These are phyloP conservation scores for Sporothrix brasiliensis DNA, from an alignment of 2,329 filamentous ascomycete species.

Conservation along the genomic window DNA sequence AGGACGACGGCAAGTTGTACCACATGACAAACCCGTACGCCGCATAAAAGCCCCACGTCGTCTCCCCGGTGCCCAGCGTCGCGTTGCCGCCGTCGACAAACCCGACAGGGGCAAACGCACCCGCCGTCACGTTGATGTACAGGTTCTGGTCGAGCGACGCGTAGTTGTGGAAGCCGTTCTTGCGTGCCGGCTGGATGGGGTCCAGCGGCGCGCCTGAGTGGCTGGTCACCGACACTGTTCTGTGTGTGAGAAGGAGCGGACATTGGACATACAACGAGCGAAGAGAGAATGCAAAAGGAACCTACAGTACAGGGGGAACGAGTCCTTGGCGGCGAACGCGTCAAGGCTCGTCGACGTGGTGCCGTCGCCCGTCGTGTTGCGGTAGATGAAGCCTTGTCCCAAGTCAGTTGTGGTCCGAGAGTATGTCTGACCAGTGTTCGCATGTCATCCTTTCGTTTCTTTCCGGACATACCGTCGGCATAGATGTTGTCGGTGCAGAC, in stretches of 20 bases:
- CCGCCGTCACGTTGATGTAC: constrained; percentile 32
- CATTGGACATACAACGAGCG: no score
- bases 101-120: constrained; percentile 32
- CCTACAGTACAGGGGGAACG: constrained; percentile 31
- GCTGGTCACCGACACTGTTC: constrained; percentile 29
- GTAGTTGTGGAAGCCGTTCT: constrained; percentile 28
- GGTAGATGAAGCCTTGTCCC: constrained; percentile 32
- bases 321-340: constrained; percentile 13
- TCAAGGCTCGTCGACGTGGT: constrained; percentile 18
- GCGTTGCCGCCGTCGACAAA: constrained; percentile 31
- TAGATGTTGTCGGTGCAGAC: constrained; percentile 25
- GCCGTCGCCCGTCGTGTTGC: constrained; percentile 15
- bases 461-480: constrained; percentile 24
- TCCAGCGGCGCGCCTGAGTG: constrained; percentile 23
- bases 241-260: neutral
- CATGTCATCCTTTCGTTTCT: no score
- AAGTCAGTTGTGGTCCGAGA: neutral
- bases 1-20: constrained; percentile 13
- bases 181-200: constrained; percentile 26
- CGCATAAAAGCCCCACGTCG: constrained; percentile 34
- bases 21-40: constrained; percentile 31
- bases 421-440: no score
- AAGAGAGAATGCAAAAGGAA: neutral
- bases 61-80: constrained; percentile 31
- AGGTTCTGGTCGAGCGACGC: constrained; percentile 21